phyloP scores from a whole-genome alignment of 169 alveolate genomes.

The Eimeria mitis region DNA sequence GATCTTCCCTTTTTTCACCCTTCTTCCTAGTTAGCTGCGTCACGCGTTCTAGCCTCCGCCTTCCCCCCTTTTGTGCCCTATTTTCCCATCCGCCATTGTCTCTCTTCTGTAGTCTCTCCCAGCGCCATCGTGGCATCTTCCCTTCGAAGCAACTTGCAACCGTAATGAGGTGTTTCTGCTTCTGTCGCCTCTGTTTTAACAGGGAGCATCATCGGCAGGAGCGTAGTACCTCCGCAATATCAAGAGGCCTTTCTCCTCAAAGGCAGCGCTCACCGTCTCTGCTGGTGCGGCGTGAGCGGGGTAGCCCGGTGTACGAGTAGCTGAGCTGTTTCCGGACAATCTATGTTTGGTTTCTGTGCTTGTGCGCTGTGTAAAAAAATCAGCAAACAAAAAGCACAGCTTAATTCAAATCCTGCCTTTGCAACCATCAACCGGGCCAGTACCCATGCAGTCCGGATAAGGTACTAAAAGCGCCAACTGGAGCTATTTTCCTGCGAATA shows the following conservation, averaged over 20 bases:
- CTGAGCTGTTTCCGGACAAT: neutral
- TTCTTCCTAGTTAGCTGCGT: neutral
- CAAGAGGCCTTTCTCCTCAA: slow-evolving; percentile 10
- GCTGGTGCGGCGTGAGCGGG: slow-evolving; percentile 38
- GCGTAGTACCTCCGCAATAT: slow-evolving; percentile 17
- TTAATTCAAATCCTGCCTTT: neutral
- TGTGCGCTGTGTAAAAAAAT: neutral
- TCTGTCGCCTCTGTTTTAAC: neutral
- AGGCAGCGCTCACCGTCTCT: slow-evolving; percentile 43
- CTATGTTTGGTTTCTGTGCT: neutral
- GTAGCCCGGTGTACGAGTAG: slow-evolving; percentile 43
- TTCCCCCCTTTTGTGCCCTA: neutral
- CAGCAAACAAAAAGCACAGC: neutral
- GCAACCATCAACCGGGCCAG: neutral
- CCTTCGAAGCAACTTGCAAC: neutral
- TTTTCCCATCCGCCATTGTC: neutral
- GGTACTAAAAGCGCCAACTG: neutral
- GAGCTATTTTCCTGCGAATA: neutral
- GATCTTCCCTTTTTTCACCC: neutral
- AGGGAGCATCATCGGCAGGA: slow-evolving; percentile 33
- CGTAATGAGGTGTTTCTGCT: neutral
- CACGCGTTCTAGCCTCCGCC: neutral
- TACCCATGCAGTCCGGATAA: neutral
- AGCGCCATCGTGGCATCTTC: neutral
- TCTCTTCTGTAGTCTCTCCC: neutral